Evolutionary conservation across 305 asterid genomes (phyloP).

Genomic region (Fraxinus baroniana): DNA sequence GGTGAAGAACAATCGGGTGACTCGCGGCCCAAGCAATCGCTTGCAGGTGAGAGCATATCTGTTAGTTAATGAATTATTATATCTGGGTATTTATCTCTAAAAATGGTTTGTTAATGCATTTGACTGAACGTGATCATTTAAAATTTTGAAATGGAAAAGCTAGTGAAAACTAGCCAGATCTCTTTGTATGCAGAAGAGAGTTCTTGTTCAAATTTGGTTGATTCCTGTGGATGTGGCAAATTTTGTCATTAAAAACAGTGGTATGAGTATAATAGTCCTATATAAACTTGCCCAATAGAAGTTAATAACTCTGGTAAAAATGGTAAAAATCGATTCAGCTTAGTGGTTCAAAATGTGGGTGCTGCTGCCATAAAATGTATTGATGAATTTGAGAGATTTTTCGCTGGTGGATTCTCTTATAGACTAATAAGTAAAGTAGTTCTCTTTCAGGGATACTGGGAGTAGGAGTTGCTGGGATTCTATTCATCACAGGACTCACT

Average conservation of each 20-base stretch:
- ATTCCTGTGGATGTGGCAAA: background rate
- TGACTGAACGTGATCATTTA: background rate
- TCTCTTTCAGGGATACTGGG: constrained; percentile 73
- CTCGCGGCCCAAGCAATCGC: constrained; percentile 46
- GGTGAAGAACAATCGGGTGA: constrained; percentile 40
- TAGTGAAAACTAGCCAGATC: background rate
- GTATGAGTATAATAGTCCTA: background rate
- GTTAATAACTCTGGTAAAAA: background rate
- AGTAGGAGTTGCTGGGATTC: constrained; percentile 69
- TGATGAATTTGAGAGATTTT: background rate
- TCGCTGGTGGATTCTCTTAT: constrained; percentile 30
- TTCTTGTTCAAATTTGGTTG: background rate
- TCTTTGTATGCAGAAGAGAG: background rate
- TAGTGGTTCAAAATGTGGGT: background rate
- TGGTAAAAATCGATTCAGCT: background rate
- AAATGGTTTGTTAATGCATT: background rate
- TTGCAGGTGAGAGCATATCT: constrained; percentile 49
- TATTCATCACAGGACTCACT: constrained; percentile 75
- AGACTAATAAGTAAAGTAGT: constrained; percentile 54
- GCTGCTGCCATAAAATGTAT: background rate
- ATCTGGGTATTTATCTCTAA: background rate
- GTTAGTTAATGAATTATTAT: background rate
- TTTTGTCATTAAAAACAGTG: background rate
- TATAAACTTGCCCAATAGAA: background rate
- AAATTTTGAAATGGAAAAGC: background rate